Evolutionary conservation across 1,284 basidiomycete species (phyloP).

Genomic region (Papiliotrema nemorosa): DNA sequence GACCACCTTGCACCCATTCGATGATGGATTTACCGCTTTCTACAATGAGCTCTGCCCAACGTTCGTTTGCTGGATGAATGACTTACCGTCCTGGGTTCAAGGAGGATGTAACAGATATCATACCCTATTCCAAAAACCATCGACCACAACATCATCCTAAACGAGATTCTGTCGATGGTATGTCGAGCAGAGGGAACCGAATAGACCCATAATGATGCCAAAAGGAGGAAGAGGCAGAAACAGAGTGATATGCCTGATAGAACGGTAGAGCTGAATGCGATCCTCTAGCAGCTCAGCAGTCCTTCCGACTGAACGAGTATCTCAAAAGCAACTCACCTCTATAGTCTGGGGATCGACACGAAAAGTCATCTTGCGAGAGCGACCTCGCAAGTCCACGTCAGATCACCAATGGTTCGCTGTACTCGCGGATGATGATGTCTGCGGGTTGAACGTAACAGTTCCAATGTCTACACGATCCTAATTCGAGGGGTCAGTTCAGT

Average conservation of each 20-base stretch:
- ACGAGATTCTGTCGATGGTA: slow-evolving; percentile 33
- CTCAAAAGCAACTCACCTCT: too few species aligned
- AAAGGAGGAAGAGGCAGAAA: background rate
- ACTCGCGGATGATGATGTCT: too few species aligned
- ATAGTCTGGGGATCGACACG: too few species aligned
- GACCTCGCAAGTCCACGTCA: too few species aligned
- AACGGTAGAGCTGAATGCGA: slow-evolving; percentile 1
- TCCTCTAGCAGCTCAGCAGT: background rate
- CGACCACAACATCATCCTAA: slow-evolving; percentile 28
- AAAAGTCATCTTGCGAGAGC: too few species aligned
- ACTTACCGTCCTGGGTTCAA: slow-evolving; percentile 16
- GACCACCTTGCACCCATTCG: slow-evolving; percentile 18
- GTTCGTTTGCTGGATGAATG: background rate
- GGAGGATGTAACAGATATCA: slow-evolving; percentile 25
- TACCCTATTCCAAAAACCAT: slow-evolving; percentile 33
- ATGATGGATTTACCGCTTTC: background rate
- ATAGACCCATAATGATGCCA: background rate
- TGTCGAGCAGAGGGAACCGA: slow-evolving; percentile 10
- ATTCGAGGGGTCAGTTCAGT: too few species aligned
- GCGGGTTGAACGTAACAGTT: too few species aligned
- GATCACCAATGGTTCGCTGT: too few species aligned
- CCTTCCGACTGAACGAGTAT: background rate
- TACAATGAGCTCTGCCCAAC: background rate
- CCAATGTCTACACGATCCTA: too few species aligned
- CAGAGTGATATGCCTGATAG: background rate